Conservation (phyloP, 192 early-diverging fungal genomes). For the Mortierella antarctica region DNA sequence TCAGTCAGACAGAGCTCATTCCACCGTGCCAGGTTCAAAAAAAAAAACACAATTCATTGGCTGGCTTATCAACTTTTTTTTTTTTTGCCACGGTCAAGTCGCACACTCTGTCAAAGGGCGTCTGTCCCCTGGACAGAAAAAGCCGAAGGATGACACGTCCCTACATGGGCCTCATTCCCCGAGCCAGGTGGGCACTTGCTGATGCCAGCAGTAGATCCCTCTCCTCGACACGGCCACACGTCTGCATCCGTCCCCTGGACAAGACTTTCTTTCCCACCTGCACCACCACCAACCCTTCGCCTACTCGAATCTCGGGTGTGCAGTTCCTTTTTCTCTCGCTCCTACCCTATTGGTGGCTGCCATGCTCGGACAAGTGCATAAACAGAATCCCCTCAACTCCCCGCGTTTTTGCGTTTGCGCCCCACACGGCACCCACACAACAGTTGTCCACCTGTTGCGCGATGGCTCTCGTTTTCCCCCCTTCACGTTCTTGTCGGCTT, state of each 20-base stretch:
- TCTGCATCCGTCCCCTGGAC: too few species aligned
- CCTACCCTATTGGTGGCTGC: too few species aligned
- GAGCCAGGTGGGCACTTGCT: too few species aligned
- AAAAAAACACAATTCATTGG: constrained; percentile 27
- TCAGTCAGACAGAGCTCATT: constrained; percentile 3
- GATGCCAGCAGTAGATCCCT: too few species aligned
- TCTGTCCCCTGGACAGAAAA: background rate
- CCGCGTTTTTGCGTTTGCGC: constrained; percentile 30
- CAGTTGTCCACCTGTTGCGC: background rate
- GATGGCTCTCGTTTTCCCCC: too few species aligned
- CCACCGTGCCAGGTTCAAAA: constrained; percentile 48
- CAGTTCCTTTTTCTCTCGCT: too few species aligned
- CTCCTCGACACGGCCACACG: too few species aligned
- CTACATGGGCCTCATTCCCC: too few species aligned
- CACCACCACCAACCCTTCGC: too few species aligned
- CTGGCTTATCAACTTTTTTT: constrained; percentile 4
- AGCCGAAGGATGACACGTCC: background rate
- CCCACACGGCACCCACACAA: constrained; percentile 2
- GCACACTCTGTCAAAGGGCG: background rate
- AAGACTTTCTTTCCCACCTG: too few species aligned
- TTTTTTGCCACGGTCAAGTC: background rate
- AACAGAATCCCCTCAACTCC: constrained; percentile 1
- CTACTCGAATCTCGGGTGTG: too few species aligned
- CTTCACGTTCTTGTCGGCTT: too few species aligned
- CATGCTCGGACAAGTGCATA: background rate